Percentiles rank a stretch among this genome's conserved stretches.
phyloP scores from a whole-genome alignment of 768 basidiomycete genomes.

The Lactarius trivialis region DNA sequence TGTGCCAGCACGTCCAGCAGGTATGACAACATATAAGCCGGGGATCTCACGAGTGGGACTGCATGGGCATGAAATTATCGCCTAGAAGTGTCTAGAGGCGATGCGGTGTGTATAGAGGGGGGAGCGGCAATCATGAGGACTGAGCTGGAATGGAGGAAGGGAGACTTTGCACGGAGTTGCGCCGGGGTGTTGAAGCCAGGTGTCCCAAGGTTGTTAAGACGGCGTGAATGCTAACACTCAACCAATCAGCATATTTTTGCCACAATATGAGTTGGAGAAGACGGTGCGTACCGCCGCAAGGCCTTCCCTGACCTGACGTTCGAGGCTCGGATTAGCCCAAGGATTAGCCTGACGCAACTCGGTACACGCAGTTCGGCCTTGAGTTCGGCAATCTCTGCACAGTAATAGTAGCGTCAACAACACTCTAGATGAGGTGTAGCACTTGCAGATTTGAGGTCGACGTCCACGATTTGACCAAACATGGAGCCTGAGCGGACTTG shows the following conservation, averaged over 20 bases:
- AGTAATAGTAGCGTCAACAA: neutral
- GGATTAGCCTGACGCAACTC: no score
- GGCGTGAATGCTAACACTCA: conserved; percentile 13
- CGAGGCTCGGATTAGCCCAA: conserved; percentile 75
- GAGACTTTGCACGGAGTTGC: no score
- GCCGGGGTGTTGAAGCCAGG: no score
- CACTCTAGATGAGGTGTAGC: conserved; percentile 6
- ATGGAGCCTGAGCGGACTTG: no score
- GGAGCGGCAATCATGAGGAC: conserved; percentile 35
- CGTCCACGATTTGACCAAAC: conserved; percentile 69
- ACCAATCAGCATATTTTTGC: no score
- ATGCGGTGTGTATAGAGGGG: conserved; percentile 50
- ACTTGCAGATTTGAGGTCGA: conserved; percentile 71
- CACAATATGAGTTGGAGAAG: no score
- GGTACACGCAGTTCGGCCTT: conserved; percentile 73
- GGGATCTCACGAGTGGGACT: conserved; percentile 55
- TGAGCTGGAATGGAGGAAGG: conserved; percentile 60
- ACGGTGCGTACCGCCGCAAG: no score
- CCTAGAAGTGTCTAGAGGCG: conserved; percentile 73
- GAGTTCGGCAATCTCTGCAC: conserved; percentile 59
- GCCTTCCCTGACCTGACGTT: conserved; percentile 67
- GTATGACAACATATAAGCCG: conserved; percentile 87
- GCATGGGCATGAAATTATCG: conserved; percentile 52
- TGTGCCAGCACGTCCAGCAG: conserved; percentile 86
- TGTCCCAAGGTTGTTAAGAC: conserved; percentile 35